Conservation (phyloP, 176 grass and related monocot genomes). For the Ampelocalamus luodianensis region DNA sequence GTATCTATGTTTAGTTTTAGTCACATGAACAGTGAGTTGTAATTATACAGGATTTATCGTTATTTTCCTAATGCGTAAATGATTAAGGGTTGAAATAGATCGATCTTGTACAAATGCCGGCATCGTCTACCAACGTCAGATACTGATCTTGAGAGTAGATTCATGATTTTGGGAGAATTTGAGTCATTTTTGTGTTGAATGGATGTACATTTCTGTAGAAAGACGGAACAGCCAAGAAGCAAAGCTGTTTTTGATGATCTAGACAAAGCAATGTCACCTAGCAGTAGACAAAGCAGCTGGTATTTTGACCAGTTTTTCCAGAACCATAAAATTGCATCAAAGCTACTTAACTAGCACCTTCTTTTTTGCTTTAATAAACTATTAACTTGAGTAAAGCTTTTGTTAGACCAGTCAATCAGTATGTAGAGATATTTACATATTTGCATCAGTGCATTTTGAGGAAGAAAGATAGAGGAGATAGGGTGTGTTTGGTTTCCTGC, state of each 20-base stretch:
- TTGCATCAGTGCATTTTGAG: constrained; percentile 39
- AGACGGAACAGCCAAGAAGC: neutral
- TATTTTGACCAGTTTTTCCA: constrained; percentile 38
- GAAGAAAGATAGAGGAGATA: constrained; percentile 35
- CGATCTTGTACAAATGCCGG: neutral
- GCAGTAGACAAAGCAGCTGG: constrained; percentile 8
- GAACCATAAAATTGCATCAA: neutral
- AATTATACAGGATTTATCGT: constrained; percentile 32
- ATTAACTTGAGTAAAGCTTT: constrained; percentile 28
- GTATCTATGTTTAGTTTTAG: constrained; percentile 53
- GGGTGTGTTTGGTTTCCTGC: too few species aligned
- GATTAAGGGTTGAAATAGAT: neutral
- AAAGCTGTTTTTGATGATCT: constrained; percentile 8
- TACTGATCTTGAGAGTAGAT: constrained; percentile 19
- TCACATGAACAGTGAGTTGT: constrained; percentile 43
- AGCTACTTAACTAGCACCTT: constrained; percentile 16
- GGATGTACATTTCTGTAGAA: constrained; percentile 24
- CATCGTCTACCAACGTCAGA: too few species aligned
- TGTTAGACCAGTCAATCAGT: constrained; percentile 13
- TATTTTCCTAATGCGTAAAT: constrained; percentile 31
- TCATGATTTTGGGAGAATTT: neutral
- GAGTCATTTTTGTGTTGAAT: constrained; percentile 6
- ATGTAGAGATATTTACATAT: constrained; percentile 38
- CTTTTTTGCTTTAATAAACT: constrained; percentile 25
- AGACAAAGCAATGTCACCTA: constrained; percentile 30